These are phyloP conservation scores for Daedaleopsis sinensis DNA, from an alignment of 768 basidiomycete genomes.

Conservation along the genomic window DNA sequence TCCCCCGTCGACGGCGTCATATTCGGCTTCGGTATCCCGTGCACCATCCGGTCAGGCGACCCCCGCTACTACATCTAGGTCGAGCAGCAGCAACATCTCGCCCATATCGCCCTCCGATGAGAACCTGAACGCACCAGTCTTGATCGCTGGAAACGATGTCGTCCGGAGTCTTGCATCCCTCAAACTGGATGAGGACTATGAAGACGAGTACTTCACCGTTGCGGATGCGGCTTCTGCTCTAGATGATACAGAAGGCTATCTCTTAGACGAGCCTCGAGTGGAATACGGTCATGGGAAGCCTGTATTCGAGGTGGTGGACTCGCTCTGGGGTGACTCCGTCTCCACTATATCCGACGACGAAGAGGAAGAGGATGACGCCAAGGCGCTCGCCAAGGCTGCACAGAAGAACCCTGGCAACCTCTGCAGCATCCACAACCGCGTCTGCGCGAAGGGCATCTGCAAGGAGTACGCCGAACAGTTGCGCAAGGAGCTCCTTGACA, in stretches of 20 bases:
- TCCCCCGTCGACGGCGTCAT: not conserved
- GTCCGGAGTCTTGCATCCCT: not conserved
- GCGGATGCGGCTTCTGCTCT: not conserved
- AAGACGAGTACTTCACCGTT: not conserved
- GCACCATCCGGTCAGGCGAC: not conserved
- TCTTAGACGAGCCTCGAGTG: not conserved
- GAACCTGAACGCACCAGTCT: too few species aligned
- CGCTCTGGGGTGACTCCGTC: conserved; percentile 2
- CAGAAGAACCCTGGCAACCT: not conserved
- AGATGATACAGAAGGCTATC: not conserved
- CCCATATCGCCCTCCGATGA: not conserved
- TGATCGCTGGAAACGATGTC: not conserved
- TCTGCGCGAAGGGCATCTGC: conserved; percentile 43
- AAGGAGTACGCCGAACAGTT: conserved; percentile 34
- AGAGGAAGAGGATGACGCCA: not conserved
- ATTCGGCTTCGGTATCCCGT: not conserved
- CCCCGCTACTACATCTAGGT: not conserved
- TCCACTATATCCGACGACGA: not conserved
- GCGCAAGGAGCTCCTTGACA: conserved; percentile 21
- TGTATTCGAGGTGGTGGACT: not conserved
- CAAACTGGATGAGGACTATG: not conserved
- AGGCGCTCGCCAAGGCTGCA: not conserved
- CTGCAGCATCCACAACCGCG: conserved; percentile 36
- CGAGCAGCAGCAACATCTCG: conserved; percentile 1
- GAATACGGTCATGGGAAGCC: not conserved